Base-by-base conservation (phyloP, 805 yeast species). In the Kuraishia capsulata region DNA sequence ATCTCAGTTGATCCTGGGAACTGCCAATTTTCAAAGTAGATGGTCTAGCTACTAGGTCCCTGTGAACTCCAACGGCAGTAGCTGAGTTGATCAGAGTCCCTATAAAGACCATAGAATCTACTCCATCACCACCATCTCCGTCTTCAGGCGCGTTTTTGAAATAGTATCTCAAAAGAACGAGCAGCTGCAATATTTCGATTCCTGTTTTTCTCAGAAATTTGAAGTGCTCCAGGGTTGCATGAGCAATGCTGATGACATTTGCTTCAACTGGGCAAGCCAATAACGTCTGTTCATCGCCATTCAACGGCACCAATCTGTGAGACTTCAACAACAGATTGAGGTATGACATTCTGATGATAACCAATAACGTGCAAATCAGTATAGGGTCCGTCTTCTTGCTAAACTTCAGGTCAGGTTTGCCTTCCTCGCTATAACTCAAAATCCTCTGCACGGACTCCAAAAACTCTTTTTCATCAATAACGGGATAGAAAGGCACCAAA, bases 401-500 rank as follows among this genome's bases (percentile, higher is more conserved):
- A 16, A 44, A 30, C 8, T 36, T 21, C 16, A 55, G 36, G 6
- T 32, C 25, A 3, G 40, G 33, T 25, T 36, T 29, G 3, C 32
- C 31, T 28, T 30, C 20, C 14, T 35, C 35, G 19, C 35, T 31
- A 31, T 39, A 45, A 16, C 33, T 25, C 4, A 73, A 39, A 4
- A 73, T 60, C 28, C 60, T 50, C 0, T 52, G 25, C 13, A 70
- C 43, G 19, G 59, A 57, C 3, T 35, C 39, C 31, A 51, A 55
- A 38, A 69, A 66, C n/a, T 44, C 43, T 0, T 20, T 29, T 42
- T 70, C 75, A 42, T 71, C 74, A 18, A 71, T 39, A 23, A 66
- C 59, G 0, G 79, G 77, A 43, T 69, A 55, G 37, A 61, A 67
- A 3, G 77, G 74, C 44, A 70, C 67, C 2, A 69, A 50, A 3